Evolutionary conservation across 768 basidiomycete genomes (phyloP).

Genomic region (Phylloporus rhodoxanthus): DNA sequence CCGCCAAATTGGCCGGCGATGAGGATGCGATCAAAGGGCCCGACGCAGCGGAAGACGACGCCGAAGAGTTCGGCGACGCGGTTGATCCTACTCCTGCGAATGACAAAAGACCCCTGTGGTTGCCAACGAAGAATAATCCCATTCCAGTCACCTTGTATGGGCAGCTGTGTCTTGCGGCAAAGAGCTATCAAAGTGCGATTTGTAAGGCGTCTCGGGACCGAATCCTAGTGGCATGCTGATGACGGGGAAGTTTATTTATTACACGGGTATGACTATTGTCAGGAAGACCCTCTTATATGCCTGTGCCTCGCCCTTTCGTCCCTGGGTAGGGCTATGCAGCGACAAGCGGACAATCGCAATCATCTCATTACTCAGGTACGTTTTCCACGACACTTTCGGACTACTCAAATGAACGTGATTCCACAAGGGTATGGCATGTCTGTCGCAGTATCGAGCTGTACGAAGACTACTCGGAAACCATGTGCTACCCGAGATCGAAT

Average conservation of each 20-base stretch:
- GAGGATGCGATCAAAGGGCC: constrained; percentile 15
- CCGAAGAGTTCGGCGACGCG: constrained; percentile 25
- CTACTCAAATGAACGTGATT: not conserved
- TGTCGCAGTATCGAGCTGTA: constrained; percentile 72
- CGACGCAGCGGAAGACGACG: constrained; percentile 30
- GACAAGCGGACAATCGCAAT: constrained; percentile 91
- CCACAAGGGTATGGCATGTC: constrained; percentile 74
- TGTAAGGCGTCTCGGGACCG: constrained; percentile 49
- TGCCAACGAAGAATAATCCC: constrained; percentile 70
- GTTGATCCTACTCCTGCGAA: constrained; percentile 10
- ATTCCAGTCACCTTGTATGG: constrained; percentile 72
- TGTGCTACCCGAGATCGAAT: constrained; percentile 73
- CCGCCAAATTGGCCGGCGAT: constrained; percentile 17
- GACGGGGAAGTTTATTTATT: constrained; percentile 69
- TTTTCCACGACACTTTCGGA: not conserved
- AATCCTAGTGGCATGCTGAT: not conserved
- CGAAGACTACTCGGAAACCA: constrained; percentile 39
- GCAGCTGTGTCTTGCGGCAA: constrained; percentile 74
- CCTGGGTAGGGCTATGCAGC: constrained; percentile 84
- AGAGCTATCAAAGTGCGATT: constrained; percentile 85
- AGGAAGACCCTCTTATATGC: constrained; percentile 80
- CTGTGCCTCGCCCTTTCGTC: constrained; percentile 79
- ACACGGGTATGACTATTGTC: constrained; percentile 81
- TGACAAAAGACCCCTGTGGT: constrained; percentile 29
- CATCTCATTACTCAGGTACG: constrained; percentile 74